Base-by-base conservation (phyloP, 306 rosid species). In the Cicer judaicum region DNA sequence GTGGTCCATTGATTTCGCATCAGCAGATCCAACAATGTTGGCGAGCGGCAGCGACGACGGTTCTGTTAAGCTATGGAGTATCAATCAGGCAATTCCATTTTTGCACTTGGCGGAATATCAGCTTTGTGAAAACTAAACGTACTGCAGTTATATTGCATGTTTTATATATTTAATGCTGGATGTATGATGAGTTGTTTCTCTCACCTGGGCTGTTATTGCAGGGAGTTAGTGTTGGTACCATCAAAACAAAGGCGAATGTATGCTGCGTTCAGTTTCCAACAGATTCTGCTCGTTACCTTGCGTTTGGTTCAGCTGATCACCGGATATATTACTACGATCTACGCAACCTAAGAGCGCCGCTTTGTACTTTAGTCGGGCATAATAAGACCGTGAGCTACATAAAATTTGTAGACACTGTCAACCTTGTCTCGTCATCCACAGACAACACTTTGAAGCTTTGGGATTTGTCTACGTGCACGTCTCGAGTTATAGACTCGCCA, bases 81-180 rank as follows among this genome's bases (percentile, higher is more conserved):
- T 95, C 92, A 95, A 95, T 92, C 99, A 95, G 99, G 99, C 96
- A 95, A 94, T 90, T 95, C 86, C 91, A 92, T 80, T 95, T 83
- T 92, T 89, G 87, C 96, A 87, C 90, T 93, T 91, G 91, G 96
- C 91, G 97, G 91, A 87, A 87, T 93, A 86, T 91, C 97, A 84
- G 93, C 96, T 93, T 93, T 91, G 89, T 91, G 89, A 89, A 89
- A 91, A 91, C 93, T 87, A 89, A 91, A 91, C 87, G 93, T 91
- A 94, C 98, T 89, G 89, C 92, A 83, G 80, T 91, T 73, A 88
- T 93, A 82, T 81, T 87, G 87, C 89, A 80, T 86, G 88, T 74
- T 86, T 77, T 50, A 68, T 83, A 60, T 74, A 36, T 78, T 77
- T 83, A 60, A 76, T 79, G 82, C 86, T 67, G 86, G 88, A 84